A percentile compares a stretch with the other conserved stretches of the same genome.
These are phyloP conservation scores for Erysimum pusillum DNA, from an alignment of 441 rosid species.

Conservation along the genomic window DNA sequence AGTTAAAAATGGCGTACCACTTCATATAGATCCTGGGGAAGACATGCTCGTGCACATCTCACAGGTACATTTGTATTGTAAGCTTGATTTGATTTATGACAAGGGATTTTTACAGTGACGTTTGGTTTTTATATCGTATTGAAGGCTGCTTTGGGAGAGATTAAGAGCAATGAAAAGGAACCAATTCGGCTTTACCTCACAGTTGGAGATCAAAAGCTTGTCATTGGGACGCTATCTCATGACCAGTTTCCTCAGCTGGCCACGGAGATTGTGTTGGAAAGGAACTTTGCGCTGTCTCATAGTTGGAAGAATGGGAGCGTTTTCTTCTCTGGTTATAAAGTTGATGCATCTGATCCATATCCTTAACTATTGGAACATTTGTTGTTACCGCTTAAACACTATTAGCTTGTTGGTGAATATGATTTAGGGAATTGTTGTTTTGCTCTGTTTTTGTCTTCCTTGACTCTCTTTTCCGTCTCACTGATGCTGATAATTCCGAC, in stretches of 20 bases:
- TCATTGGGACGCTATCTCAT: conserved; percentile 73
- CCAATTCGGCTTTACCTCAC: conserved; percentile 53
- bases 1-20: conserved; percentile 63
- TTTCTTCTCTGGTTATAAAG: conserved; percentile 72
- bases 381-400: not conserved
- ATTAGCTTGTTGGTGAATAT: conserved; percentile 16
- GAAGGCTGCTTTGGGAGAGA: conserved; percentile 78
- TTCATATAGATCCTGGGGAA: conserved; percentile 51
- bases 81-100: not conserved
- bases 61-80: conserved; percentile 54
- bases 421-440: not conserved
- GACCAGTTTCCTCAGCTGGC: conserved; percentile 71
- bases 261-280: conserved; percentile 71
- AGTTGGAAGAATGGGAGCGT: conserved; percentile 78
- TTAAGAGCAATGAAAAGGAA: conserved; percentile 56
- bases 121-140: conserved; percentile 1
- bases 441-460: conserved; percentile 48
- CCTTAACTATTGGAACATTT: conserved; percentile 48
- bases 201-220: conserved; percentile 58
- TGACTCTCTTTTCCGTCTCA: conserved; percentile 50
- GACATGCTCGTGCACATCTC: conserved; percentile 69
- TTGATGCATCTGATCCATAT: conserved; percentile 55
- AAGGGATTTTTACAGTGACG: not conserved
- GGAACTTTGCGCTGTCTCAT: conserved; percentile 76
- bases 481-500: conserved; percentile 42